Conservation (phyloP, 495 filamentous ascomycete genomes). For the Patellaria atrata region DNA sequence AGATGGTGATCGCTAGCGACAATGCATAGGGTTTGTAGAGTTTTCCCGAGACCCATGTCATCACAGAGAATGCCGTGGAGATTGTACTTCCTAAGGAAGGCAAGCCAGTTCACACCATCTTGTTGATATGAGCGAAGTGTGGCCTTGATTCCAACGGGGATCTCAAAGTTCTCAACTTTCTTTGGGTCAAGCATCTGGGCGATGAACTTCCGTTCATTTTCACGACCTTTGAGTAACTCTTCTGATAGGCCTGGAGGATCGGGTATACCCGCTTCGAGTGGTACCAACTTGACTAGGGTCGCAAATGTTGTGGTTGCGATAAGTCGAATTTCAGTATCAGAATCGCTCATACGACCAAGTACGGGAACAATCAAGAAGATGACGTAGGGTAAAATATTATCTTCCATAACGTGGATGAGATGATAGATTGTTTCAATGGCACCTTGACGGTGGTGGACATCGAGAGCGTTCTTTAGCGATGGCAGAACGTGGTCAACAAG, state of each 20-base stretch:
- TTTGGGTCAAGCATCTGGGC: constrained; percentile 88
- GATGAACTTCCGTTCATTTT: constrained; percentile 90
- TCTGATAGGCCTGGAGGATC: constrained; percentile 88
- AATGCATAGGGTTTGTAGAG: constrained; percentile 91
- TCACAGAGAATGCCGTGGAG: constrained; percentile 97
- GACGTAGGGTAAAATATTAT: constrained; percentile 88
- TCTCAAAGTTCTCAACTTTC: constrained; percentile 85
- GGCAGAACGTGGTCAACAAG: constrained; percentile 87
- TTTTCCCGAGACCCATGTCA: constrained; percentile 98
- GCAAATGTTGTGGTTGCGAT: constrained; percentile 95
- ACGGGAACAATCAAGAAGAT: constrained; percentile 99
- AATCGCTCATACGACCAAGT: constrained; percentile 96
- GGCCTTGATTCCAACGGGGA: constrained; percentile 94
- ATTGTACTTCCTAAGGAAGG: constrained; percentile 95
- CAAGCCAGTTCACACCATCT: constrained; percentile 96
- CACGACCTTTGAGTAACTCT: constrained; percentile 74
- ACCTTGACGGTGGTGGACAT: constrained; percentile 78
- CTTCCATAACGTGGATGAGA: constrained; percentile 95
- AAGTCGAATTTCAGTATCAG: constrained; percentile 84
- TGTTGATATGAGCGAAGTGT: constrained; percentile 93
- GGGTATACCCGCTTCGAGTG: constrained; percentile 93
- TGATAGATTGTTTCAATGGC: constrained; percentile 88
- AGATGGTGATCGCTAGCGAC: constrained; percentile 94
- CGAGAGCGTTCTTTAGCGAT: constrained; percentile 71
- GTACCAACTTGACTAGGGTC: constrained; percentile 93